Evolutionary conservation across 495 filamentous ascomycete genomes (phyloP).

Genomic region (Astrocystis sublimbata): DNA sequence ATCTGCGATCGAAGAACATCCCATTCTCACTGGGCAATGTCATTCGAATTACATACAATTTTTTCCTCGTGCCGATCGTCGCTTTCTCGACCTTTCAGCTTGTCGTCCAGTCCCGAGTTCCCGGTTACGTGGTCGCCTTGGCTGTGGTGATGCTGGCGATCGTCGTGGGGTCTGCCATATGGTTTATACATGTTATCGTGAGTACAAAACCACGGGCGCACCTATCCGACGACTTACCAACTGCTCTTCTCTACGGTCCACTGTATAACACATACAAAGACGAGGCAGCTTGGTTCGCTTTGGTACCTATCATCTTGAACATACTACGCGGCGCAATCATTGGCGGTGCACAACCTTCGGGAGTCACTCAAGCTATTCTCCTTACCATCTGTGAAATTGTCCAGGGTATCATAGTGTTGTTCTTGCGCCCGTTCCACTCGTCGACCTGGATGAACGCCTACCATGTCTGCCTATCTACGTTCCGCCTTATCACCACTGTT

Average conservation of each 20-base stretch:
- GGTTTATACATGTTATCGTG: slow-evolving; percentile 76
- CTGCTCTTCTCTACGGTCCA: slow-evolving; percentile 85
- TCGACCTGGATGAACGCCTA: slow-evolving; percentile 98
- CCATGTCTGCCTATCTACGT: slow-evolving; percentile 77
- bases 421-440: slow-evolving; percentile 85
- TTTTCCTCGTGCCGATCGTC: slow-evolving; percentile 82
- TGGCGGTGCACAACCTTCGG: slow-evolving; percentile 88
- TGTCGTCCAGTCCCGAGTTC: slow-evolving; percentile 68
- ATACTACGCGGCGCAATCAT: slow-evolving; percentile 86
- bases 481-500: slow-evolving; percentile 77
- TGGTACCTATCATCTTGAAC: slow-evolving; percentile 80
- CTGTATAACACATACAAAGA: slow-evolving; percentile 99
- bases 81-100: slow-evolving; percentile 88
- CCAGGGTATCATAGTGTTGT: slow-evolving; percentile 80
- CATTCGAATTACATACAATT: slow-evolving; percentile 87
- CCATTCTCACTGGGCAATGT: slow-evolving; percentile 90
- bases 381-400: slow-evolving; percentile 94
- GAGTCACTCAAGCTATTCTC: slow-evolving; percentile 87
- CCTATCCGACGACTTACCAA: slow-evolving; percentile 90
- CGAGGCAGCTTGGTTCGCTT: slow-evolving; percentile 77
- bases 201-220: slow-evolving; percentile 78
- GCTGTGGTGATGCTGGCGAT: slow-evolving; percentile 73
- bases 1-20: slow-evolving; percentile 85
- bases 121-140: slow-evolving; percentile 66
- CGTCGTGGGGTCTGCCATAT: slow-evolving; percentile 70